phyloP scores from a whole-genome alignment of 495 filamentous ascomycete species.

The Neurospora sp. region DNA sequence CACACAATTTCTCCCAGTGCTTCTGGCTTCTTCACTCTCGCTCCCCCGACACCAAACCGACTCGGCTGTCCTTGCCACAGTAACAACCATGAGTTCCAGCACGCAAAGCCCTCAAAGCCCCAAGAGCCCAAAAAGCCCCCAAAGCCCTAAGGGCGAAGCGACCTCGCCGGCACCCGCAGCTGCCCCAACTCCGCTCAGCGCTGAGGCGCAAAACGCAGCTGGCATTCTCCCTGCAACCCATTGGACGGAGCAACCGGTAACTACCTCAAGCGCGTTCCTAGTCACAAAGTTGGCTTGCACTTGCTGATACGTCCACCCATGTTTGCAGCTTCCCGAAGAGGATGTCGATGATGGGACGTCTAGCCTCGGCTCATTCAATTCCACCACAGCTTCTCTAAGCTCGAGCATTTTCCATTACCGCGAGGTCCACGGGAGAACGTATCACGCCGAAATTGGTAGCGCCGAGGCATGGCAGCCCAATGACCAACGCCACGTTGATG shows the following conservation, averaged over 20 bases:
- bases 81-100: too few relatives aligned
- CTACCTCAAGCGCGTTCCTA: background rate
- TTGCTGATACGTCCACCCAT: background rate
- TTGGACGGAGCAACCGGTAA: background rate
- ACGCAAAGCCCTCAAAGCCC: too few relatives aligned
- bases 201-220: too few relatives aligned
- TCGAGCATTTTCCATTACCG: conserved; percentile 1
- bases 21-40: too few relatives aligned
- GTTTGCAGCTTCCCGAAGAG: background rate
- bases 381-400: background rate
- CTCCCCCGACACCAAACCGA: too few relatives aligned
- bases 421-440: conserved; percentile 1
- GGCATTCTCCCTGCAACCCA: background rate
- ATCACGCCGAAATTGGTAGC: conserved; percentile 17
- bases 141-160: too few relatives aligned
- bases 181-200: too few relatives aligned
- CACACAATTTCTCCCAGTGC: too few relatives aligned
- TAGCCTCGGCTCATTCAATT: background rate
- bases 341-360: background rate
- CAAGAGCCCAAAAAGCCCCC: too few relatives aligned
- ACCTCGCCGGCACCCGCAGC: too few relatives aligned
- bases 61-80: too few relatives aligned
- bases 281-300: background rate
- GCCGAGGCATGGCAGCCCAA: conserved; percentile 26
- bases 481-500: conserved; percentile 22